These are phyloP conservation scores for Fimicolochytrium jonesii DNA, from an alignment of 192 early-diverging fungal genomes.

Conservation along the genomic window DNA sequence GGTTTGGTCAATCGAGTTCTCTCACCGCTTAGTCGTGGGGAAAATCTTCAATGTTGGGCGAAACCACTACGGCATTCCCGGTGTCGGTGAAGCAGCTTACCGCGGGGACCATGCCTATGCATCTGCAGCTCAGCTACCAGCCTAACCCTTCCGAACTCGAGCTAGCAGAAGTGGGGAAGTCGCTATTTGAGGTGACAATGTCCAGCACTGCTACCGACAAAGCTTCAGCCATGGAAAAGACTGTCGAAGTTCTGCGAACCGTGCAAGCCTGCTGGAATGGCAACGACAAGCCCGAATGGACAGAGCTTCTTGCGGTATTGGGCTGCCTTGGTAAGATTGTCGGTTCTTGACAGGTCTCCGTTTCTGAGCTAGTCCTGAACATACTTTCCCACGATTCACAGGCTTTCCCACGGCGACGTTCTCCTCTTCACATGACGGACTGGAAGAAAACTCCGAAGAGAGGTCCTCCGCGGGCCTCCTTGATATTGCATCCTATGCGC, in stretches of 20 bases:
- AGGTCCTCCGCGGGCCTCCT: not conserved
- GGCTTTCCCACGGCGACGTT: not conserved
- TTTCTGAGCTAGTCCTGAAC: not conserved
- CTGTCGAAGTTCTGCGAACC: not conserved
- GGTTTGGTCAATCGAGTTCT: too few species aligned
- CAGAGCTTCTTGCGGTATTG: conserved; percentile 1
- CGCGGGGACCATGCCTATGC: too few species aligned
- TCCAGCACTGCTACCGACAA: not conserved
- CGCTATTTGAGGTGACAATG: conserved; percentile 12
- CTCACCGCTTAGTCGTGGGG: too few species aligned
- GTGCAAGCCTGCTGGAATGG: not conserved
- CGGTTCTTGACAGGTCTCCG: not conserved
- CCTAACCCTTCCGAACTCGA: too few species aligned
- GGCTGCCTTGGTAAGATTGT: conserved; percentile 5
- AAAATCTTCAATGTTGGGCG: too few species aligned
- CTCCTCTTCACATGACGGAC: not conserved
- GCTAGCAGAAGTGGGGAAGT: too few species aligned
- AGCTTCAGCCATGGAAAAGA: not conserved
- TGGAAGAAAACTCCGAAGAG: not conserved
- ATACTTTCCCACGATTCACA: not conserved
- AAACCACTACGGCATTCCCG: too few species aligned
- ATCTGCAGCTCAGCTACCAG: too few species aligned
- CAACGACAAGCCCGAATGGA: conserved; percentile 1
- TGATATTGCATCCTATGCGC: not conserved
- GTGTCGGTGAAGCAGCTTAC: too few species aligned